phyloP scores from a whole-genome alignment of 208 protist species.

The Acanthamoeba triangularis region DNA sequence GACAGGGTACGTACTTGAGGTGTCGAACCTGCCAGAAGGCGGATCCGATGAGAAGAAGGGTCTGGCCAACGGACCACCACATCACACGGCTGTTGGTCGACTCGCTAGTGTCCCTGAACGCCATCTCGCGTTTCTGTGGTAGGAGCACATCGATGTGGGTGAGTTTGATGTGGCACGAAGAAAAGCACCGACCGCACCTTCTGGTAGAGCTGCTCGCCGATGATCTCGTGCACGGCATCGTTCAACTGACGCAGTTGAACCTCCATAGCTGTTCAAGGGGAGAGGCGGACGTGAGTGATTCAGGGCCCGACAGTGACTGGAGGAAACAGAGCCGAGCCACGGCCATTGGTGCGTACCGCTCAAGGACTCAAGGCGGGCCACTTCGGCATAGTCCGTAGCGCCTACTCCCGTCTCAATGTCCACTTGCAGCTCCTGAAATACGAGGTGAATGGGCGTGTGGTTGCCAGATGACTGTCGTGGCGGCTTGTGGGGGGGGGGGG shows the following conservation, averaged over 20 bases:
- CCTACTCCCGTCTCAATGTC: slow-evolving; percentile 85
- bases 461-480: neutral
- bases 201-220: slow-evolving; percentile 90
- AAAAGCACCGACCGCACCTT: slow-evolving; percentile 50
- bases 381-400: slow-evolving; percentile 89
- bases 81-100: slow-evolving; percentile 85
- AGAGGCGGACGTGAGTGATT: neutral
- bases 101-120: slow-evolving; percentile 83
- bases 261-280: slow-evolving; percentile 79
- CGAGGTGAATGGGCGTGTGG: neutral
- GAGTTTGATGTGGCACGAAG: neutral
- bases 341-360: slow-evolving; percentile 46
- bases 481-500: neutral
- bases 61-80: slow-evolving; percentile 86
- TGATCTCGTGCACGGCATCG: slow-evolving; percentile 86
- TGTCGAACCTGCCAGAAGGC: slow-evolving; percentile 85
- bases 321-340: neutral
- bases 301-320: neutral
- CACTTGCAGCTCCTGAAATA: slow-evolving; percentile 83
- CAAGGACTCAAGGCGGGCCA: slow-evolving; percentile 84
- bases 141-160: neutral
- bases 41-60: slow-evolving; percentile 77
- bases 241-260: slow-evolving; percentile 86
- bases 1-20: slow-evolving; percentile 81
- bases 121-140: slow-evolving; percentile 54